Base-by-base conservation (phyloP, 345 rosid genomes). In the Gossypioides kirkii region DNA sequence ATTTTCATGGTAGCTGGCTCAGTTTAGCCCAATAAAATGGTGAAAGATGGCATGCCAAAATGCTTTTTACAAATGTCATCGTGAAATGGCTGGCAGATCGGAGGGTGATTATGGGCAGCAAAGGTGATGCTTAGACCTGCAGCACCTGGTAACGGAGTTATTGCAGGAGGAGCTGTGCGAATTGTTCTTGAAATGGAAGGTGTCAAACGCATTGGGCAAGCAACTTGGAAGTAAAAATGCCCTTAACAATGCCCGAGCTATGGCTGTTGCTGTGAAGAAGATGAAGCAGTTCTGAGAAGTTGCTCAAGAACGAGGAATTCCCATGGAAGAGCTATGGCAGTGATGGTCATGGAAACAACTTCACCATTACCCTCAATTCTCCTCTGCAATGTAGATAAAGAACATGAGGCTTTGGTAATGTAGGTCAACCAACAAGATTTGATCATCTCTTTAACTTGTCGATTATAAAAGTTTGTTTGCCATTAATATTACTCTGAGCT, bases 81-180 rank as follows among this genome's bases (percentile, higher is more conserved):
- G 28, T 59, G 46, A 36, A 76, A 59, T 69, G 52, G 55, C 25
- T 82, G 77, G 73, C 86, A 94, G 97, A 78, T 76, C 97, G 43
- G 95, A 89, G 0, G 98, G 97, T 11, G 89, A 89, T 63, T 90
- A 73, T 61, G 98, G 76, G 97, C 97, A 59, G 97, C 98, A 0
- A 86, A 76, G 80, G 98, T 94, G 87, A 94, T 94, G 97, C 93
- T 92, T 53, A 89, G 97, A 83, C 98, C 98, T 10, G 95, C 97
- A 61, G 83, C 92, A 49, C 98, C 97, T 23, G 98, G 98, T 77
- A 88, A 95, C 0, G 98, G 98, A 74, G 97, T 94, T 76, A 88
- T 88, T 79, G 98, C 98, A 0, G 98, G 98, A 78, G 97, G 97
- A 72, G 87, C 97, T 26, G 98, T 94, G 58, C 86, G 94, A 76